A percentile compares a stretch with the other conserved stretches of the same genome.
Evolutionary conservation across 768 basidiomycete genomes (phyloP).

Genomic region (Rhodosporidiobolus sp.): DNA sequence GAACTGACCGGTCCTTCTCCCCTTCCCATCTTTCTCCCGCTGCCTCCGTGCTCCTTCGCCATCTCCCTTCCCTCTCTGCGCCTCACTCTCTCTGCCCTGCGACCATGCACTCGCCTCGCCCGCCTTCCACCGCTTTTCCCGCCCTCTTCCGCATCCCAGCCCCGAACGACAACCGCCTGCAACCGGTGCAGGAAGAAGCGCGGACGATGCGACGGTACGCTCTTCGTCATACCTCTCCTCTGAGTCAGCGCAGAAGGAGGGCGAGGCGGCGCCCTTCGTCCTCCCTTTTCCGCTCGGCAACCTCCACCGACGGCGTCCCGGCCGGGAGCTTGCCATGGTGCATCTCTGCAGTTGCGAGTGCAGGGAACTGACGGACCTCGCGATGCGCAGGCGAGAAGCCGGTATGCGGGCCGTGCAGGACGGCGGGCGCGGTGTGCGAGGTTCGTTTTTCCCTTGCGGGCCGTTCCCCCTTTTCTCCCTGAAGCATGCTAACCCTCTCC

Average conservation of each 20-base stretch:
- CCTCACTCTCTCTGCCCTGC: too few relatives aligned
- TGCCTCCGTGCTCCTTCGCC: too few relatives aligned
- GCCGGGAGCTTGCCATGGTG: too few relatives aligned
- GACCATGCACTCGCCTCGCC: too few relatives aligned
- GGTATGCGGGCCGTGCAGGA: neutral
- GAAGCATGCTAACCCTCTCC: neutral
- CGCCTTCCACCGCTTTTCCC: too few relatives aligned
- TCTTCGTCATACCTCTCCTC: neutral
- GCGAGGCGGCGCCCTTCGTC: neutral
- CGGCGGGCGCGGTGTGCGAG: neutral
- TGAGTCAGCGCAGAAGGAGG: too few relatives aligned
- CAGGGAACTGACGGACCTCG: neutral
- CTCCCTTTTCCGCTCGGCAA: neutral
- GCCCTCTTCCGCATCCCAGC: neutral
- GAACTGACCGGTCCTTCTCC: neutral
- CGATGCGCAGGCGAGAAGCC: constrained; percentile 6
- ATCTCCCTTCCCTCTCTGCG: too few relatives aligned
- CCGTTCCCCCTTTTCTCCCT: too few relatives aligned
- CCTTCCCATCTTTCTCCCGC: neutral
- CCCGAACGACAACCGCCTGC: constrained; percentile 16
- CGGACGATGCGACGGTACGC: constrained; percentile 20
- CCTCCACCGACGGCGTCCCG: too few relatives aligned
- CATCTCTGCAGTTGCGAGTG: too few relatives aligned
- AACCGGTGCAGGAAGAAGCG: constrained; percentile 28
- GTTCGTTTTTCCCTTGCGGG: neutral